A percentile compares a stretch with the other conserved stretches of the same genome.
Evolutionary conservation across 768 basidiomycete species (phyloP).

Genomic region (Leccinum uliginosum): DNA sequence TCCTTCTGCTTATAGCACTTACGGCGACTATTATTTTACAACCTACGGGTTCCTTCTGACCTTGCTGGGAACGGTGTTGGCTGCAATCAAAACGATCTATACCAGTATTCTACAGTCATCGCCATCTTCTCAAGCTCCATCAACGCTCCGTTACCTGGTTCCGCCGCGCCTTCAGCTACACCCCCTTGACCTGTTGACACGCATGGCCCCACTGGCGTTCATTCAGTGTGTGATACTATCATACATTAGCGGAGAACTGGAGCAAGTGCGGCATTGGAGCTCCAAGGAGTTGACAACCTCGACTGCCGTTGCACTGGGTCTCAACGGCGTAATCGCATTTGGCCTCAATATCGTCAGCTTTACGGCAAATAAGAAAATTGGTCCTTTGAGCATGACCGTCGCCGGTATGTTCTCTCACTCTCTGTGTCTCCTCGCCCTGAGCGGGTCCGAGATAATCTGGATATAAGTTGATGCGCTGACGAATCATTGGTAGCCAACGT

Average conservation of each 20-base stretch:
- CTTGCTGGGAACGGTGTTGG: constrained; percentile 84
- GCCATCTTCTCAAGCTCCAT: constrained; percentile 15
- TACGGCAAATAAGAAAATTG: constrained; percentile 90
- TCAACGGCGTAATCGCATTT: constrained; percentile 89
- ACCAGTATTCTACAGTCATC: constrained; percentile 76
- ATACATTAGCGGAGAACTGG: constrained; percentile 75
- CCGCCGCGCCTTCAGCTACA: constrained; percentile 45
- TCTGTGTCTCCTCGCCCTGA: neutral
- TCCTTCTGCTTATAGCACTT: constrained; percentile 56
- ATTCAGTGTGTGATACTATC: constrained; percentile 81
- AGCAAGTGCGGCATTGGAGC: constrained; percentile 48
- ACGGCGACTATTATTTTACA: constrained; percentile 94
- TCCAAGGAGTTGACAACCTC: constrained; percentile 34
- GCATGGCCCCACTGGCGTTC: constrained; percentile 91
- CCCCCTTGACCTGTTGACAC: constrained; percentile 81
- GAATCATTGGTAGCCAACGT: constrained; percentile 62
- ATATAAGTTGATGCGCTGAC: constrained; percentile 3
- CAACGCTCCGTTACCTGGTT: constrained; percentile 20
- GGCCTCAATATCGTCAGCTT: constrained; percentile 92
- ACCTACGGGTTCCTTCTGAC: constrained; percentile 81
- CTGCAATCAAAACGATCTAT: constrained; percentile 89
- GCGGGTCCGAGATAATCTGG: neutral
- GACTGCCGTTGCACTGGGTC: constrained; percentile 50
- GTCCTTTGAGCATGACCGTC: constrained; percentile 87
- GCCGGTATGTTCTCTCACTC: constrained; percentile 51